Percentiles rank a stretch among this genome's conserved stretches.
These are phyloP conservation scores for Suillus placidus DNA, from an alignment of 768 basidiomycete genomes.

Conservation along the genomic window DNA sequence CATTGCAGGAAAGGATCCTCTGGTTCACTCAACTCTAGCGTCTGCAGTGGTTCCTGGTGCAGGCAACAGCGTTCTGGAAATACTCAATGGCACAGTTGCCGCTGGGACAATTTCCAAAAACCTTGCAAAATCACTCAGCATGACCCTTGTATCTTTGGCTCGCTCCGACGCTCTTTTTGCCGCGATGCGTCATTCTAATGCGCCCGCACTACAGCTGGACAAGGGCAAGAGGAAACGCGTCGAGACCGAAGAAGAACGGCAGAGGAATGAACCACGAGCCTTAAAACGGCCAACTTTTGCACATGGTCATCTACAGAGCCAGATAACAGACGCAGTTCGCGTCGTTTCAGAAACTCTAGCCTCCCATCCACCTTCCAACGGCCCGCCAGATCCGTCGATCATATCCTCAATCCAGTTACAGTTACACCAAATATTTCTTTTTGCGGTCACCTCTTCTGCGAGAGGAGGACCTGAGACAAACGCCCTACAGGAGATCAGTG, in stretches of 20 bases:
- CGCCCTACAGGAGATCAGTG: conserved; percentile 72
- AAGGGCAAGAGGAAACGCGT: conserved; percentile 80
- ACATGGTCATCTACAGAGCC: conserved; percentile 52
- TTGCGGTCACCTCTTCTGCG: conserved; percentile 71
- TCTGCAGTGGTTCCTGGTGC: conserved; percentile 52
- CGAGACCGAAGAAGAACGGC: conserved; percentile 40
- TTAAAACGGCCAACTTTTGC: conserved; percentile 51
- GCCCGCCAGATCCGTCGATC: conserved; percentile 55
- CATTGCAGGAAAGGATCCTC: conserved; percentile 56
- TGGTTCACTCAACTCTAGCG: conserved; percentile 57
- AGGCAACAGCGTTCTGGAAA: conserved; percentile 55
- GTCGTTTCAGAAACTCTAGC: conserved; percentile 54
- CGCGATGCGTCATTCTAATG: conserved; percentile 63
- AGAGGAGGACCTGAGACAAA: conserved; percentile 55
- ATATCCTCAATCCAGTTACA: conserved; percentile 73
- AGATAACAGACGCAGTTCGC: conserved; percentile 63
- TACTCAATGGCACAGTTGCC: conserved; percentile 52
- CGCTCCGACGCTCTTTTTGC: conserved; percentile 68
- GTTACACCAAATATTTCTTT: conserved; percentile 78
- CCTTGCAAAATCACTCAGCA: conserved; percentile 59
- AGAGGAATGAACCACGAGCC: conserved; percentile 29
- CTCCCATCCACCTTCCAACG: conserved; percentile 37
- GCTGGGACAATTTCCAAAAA: conserved; percentile 53
- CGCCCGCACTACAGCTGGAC: conserved; percentile 62
- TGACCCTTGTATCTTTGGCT: conserved; percentile 64